Percentiles rank a stretch among this genome's conserved stretches.
These are phyloP conservation scores for Sporisorium graminicola DNA, from an alignment of 1,284 basidiomycete species.

Conservation along the genomic window DNA sequence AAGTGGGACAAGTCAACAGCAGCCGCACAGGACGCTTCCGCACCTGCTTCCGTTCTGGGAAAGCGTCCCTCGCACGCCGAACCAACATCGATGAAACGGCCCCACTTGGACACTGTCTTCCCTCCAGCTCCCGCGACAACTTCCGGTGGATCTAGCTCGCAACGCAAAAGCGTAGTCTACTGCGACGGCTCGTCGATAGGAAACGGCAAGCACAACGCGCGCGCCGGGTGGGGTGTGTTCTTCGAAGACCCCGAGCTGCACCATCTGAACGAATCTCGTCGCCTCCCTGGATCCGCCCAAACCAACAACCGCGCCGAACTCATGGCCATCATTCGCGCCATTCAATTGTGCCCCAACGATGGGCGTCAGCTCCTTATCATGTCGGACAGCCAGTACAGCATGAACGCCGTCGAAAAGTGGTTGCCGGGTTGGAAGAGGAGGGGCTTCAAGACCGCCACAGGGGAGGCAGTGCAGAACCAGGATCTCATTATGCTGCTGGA, in stretches of 20 bases:
- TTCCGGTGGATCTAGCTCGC: not conserved
- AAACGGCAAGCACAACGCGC: conserved; percentile 75
- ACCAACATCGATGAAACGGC: not conserved
- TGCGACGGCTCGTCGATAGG: conserved; percentile 83
- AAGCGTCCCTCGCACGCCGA: not conserved
- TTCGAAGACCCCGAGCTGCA: conserved; percentile 40
- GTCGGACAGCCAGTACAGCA: conserved; percentile 82
- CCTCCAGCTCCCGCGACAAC: not conserved
- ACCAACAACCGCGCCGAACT: conserved; percentile 90
- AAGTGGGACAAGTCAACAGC: not conserved
- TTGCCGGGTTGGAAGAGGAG: conserved; percentile 76
- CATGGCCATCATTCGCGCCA: conserved; percentile 80
- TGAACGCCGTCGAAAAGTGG: conserved; percentile 76
- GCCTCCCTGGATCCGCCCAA: conserved; percentile 80
- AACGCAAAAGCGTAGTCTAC: conserved; percentile 73
- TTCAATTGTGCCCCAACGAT: conserved; percentile 76
- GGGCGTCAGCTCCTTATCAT: conserved; percentile 75
- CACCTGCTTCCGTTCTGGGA: not conserved
- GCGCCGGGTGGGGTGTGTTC: conserved; percentile 66
- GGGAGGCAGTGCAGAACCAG: conserved; percentile 77
- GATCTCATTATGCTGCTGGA: conserved; percentile 76
- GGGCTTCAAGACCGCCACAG: conserved; percentile 73
- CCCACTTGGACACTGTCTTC: conserved; percentile 1
- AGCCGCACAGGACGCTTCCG: not conserved
- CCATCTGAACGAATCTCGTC: conserved; percentile 79